Percentiles rank a stretch among this genome's conserved stretches.
Conservation (phyloP, 768 basidiomycete species). For the Butyriboletus loyo region DNA sequence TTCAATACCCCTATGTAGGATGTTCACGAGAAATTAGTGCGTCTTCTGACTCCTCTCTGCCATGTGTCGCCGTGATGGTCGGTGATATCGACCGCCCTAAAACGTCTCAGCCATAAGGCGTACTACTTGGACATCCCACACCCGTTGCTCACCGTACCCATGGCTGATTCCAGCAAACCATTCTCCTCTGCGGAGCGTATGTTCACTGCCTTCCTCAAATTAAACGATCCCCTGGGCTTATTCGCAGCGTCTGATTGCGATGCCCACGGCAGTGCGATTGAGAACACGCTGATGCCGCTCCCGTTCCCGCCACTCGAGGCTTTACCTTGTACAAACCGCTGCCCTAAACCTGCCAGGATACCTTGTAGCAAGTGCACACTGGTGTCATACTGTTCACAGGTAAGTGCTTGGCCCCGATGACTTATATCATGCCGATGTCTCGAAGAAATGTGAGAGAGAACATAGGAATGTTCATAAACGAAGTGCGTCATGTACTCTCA, state of each 20-base stretch:
- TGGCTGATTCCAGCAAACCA: conserved; percentile 1
- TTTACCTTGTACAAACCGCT: conserved; percentile 35
- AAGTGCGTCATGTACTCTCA: conserved; percentile 15
- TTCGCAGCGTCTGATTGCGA: conserved; percentile 19
- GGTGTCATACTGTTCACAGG: conserved; percentile 44
- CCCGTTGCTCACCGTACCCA: background rate
- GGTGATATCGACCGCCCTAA: background rate
- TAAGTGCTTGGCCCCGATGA: background rate
- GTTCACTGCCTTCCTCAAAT: conserved; percentile 15
- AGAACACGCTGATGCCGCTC: conserved; percentile 12
- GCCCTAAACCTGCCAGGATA: conserved; percentile 25
- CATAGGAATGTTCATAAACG: conserved; percentile 39
- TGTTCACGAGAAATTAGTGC: background rate
- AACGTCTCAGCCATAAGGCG: background rate
- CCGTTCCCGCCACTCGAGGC: conserved; percentile 21
- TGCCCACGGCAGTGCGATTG: conserved; percentile 13
- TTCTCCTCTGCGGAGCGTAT: background rate
- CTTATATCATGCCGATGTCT: background rate
- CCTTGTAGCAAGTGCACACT: conserved; percentile 32
- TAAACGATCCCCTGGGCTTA: conserved; percentile 16
- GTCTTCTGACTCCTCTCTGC: background rate
- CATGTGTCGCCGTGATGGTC: background rate
- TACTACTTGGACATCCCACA: background rate
- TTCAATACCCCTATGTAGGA: background rate
- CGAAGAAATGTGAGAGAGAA: conserved; percentile 37